Evolutionary conservation across 169 alveolate genomes (phyloP).

Genomic region (Theileria sp.): DNA sequence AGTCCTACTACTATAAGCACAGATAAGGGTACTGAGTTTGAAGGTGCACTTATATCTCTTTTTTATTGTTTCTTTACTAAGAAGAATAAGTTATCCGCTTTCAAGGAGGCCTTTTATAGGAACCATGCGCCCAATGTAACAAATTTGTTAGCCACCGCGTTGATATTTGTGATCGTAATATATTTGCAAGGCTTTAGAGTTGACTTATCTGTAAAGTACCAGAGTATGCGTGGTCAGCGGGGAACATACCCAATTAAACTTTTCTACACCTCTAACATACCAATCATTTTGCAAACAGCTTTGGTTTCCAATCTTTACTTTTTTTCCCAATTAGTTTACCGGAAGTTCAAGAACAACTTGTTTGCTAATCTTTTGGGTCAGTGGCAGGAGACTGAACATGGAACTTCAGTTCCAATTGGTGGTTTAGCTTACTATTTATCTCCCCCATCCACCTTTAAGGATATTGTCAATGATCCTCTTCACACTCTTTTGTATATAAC

Average conservation of each 20-base stretch:
- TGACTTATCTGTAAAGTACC: conserved; percentile 92
- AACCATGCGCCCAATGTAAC: conserved; percentile 97
- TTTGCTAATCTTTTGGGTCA: conserved; percentile 92
- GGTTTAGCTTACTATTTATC: conserved; percentile 99
- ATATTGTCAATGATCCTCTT: conserved; percentile 93
- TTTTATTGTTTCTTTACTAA: conserved; percentile 95
- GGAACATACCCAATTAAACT: conserved; percentile 98
- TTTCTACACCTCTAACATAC: conserved; percentile 99
- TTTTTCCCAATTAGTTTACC: conserved; percentile 97
- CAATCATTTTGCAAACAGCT: conserved; percentile 97
- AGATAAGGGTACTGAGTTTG: conserved; percentile 97
- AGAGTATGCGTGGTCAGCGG: conserved; percentile 94
- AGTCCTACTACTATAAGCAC: conserved; percentile 98
- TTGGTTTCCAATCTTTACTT: conserved; percentile 98
- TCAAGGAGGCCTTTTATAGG: conserved; percentile 92
- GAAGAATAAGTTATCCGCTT: conserved; percentile 79
- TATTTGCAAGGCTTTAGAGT: conserved; percentile 99
- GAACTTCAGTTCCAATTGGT: conserved; percentile 97
- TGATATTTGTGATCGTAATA: conserved; percentile 96
- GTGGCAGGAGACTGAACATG: conserved; percentile 94
- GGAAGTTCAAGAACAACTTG: conserved; percentile 94
- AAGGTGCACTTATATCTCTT: conserved; percentile 98
- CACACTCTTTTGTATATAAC: conserved; percentile 95
- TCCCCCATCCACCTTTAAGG: conserved; percentile 94
- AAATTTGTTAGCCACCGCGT: conserved; percentile 93